These are phyloP conservation scores for Tricholoma sp. DNA, from an alignment of 768 basidiomycete species.

Conservation along the genomic window DNA sequence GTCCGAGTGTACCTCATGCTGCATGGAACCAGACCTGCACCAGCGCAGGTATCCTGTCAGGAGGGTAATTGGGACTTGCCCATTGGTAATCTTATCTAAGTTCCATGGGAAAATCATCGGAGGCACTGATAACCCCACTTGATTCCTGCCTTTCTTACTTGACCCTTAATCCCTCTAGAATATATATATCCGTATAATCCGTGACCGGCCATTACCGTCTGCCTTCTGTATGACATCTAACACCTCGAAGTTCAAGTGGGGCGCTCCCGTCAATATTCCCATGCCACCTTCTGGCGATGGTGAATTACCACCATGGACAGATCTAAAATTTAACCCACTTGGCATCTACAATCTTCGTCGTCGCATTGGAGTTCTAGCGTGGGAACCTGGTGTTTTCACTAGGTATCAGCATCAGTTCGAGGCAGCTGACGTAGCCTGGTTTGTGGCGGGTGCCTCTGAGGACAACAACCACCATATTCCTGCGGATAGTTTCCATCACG, in stretches of 20 bases:
- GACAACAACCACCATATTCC: neutral
- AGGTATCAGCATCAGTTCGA: neutral
- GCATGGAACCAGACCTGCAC: neutral
- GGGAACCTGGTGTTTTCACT: neutral
- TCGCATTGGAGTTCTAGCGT: neutral
- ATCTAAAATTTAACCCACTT: neutral
- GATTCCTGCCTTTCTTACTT: neutral
- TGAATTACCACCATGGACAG: neutral
- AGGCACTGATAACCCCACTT: too few species aligned
- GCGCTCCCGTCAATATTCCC: neutral
- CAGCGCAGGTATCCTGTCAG: neutral
- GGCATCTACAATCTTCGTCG: neutral
- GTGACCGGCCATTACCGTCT: too few species aligned
- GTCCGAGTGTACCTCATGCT: neutral
- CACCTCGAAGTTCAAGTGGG: neutral
- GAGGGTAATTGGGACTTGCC: neutral
- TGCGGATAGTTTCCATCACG: neutral
- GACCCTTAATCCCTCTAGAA: too few species aligned
- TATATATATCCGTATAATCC: too few species aligned
- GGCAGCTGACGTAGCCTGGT: neutral
- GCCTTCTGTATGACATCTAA: too few species aligned
- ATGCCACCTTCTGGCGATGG: neutral
- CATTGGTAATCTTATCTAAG: neutral
- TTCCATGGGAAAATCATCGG: neutral
- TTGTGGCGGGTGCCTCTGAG: neutral